Percentiles rank a stretch among this genome's conserved stretches.
phyloP scores from a whole-genome alignment of 768 basidiomycete genomes.

The Sistotremastrum suecicum region DNA sequence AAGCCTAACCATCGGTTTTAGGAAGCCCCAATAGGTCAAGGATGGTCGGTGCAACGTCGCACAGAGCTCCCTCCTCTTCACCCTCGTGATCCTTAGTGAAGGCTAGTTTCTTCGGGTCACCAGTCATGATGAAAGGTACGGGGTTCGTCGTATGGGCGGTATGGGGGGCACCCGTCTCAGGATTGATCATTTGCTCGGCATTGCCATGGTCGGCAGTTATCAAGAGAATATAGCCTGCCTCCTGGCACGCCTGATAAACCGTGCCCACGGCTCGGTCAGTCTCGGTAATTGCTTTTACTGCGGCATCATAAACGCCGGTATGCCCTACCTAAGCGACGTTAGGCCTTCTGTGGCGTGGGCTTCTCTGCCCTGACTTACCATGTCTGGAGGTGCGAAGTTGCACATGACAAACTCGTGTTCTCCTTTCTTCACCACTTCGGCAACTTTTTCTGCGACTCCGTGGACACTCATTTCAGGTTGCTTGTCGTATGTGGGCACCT shows the following conservation, averaged over 20 bases:
- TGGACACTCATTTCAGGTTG: constrained; percentile 84
- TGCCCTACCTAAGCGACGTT: constrained; percentile 57
- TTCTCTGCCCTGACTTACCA: constrained; percentile 36
- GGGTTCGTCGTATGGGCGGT: constrained; percentile 86
- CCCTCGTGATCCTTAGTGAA: constrained; percentile 37
- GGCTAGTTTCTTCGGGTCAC: constrained; percentile 37
- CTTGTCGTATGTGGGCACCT: constrained; percentile 89
- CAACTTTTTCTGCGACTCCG: constrained; percentile 84
- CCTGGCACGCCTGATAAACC: constrained; percentile 72
- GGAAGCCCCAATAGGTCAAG: constrained; percentile 51
- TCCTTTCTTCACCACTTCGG: constrained; percentile 55
- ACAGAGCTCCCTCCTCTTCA: constrained; percentile 62
- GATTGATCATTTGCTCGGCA: constrained; percentile 87
- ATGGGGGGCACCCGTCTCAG: constrained; percentile 71
- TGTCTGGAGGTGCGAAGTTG: constrained; percentile 95
- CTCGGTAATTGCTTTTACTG: constrained; percentile 73
- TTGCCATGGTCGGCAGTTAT: constrained; percentile 94
- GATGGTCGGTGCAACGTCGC: constrained; percentile 85
- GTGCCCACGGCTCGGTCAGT: constrained; percentile 86
- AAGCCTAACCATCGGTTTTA: neutral
- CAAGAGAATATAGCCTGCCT: constrained; percentile 74
- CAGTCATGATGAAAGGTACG: constrained; percentile 84
- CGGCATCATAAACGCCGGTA: constrained; percentile 84
- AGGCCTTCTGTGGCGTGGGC: neutral
- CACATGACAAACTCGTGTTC: constrained; percentile 90